Evolutionary conservation across 1,284 basidiomycete genomes (phyloP), one percentile per base, ranked within the genome.

Genomic region (Ceratobasidium sp.): DNA sequence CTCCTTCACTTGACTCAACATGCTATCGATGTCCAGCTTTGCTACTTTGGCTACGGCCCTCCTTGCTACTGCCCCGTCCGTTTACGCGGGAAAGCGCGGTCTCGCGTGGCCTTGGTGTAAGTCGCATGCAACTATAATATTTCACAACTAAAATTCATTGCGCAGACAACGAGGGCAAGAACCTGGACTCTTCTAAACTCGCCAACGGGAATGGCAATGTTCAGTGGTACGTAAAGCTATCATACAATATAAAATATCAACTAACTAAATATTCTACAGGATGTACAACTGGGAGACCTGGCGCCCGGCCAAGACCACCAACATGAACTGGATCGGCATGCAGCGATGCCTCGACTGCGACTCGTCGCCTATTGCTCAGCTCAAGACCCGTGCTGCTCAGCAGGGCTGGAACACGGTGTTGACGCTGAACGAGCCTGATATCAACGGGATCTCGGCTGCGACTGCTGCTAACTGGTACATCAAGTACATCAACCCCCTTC

Each of bases 251-350:
- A 6, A 47, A 15, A 6, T 12, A 12, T 47, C 7, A 47, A 12
- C n/a, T n/a, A n/a, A n/a, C n/a, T n/a, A 7, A 47, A 8, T 22
- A 20, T 22, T 47, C 22, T 22, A 12, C 40, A 49, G 58, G 58
- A 64, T 64, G 17, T 64, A 64, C 45, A 64, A 64, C 58, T 64
- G 58, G 58, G 58, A 64, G 58, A 64, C 58, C 45, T 64, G 58
- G 58, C 58, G 58, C 34, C 68, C 68, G 12, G 55, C 68, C 34
- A 55, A 43, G 45, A 69, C 68, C 42, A 60, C 55, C n/a, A 65
- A 53, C 60, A n/a, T 65, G 5, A 69, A 69, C 47, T 58, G 68
- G 56, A 60, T 53, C 31, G 68, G 68, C 45, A 60, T 29, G 17
- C 68, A 60, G 15, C 55, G 54, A 4, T 58, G 49, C 25, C 43